Percentiles rank a stretch among this genome's conserved stretches.
These are phyloP conservation scores for Candida dendrica DNA, from an alignment of 805 yeast genomes.

Conservation along the genomic window DNA sequence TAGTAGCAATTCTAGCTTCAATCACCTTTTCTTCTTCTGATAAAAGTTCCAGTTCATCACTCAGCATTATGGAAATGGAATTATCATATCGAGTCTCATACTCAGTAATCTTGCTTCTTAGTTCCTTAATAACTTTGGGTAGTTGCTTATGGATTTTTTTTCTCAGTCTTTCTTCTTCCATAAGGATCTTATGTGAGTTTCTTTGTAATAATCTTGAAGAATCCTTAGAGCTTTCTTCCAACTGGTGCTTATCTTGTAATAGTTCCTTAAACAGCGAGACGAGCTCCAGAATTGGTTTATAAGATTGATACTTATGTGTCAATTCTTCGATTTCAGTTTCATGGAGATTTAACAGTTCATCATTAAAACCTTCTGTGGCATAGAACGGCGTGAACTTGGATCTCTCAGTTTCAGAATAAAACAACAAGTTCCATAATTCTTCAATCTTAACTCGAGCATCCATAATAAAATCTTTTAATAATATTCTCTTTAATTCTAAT, in stretches of 20 bases:
- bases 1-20: conserved; percentile 11
- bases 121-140: conserved; percentile 52
- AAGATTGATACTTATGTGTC: conserved; percentile 38
- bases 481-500: conserved; percentile 49
- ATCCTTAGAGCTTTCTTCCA: conserved; percentile 69
- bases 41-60: conserved; percentile 23
- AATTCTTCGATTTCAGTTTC: conserved; percentile 54
- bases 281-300: conserved; percentile 49
- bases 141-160: conserved; percentile 58
- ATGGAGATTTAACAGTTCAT: conserved; percentile 52
- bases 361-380: conserved; percentile 42
- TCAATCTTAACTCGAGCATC: conserved; percentile 55
- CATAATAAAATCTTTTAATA: conserved; percentile 60
- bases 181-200: conserved; percentile 69
- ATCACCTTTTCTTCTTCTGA: conserved; percentile 17
- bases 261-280: conserved; percentile 50
- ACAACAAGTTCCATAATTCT: conserved; percentile 55
- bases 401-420: conserved; percentile 47
- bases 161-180: conserved; percentile 74
- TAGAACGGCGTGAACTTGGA: conserved; percentile 34
- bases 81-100: conserved; percentile 39
- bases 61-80: conserved; percentile 22
- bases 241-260: conserved; percentile 49
- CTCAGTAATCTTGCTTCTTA: conserved; percentile 38
- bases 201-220: conserved; percentile 71